A percentile compares a stretch with the other conserved stretches of the same genome.
phyloP scores from a whole-genome alignment of 768 basidiomycete species.

The Agaricus sinodeliciosus region DNA sequence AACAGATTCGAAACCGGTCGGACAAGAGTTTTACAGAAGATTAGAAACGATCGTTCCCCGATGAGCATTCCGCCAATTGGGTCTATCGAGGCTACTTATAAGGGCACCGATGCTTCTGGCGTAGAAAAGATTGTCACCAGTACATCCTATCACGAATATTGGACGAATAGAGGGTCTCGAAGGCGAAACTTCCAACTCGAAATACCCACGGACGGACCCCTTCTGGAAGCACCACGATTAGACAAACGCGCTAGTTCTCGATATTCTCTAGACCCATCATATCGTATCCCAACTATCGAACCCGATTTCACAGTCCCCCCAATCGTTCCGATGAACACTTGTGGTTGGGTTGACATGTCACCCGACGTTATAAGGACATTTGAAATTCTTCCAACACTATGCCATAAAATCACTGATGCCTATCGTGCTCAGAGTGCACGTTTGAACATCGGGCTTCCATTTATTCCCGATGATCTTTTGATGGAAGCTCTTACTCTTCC shows the following conservation, averaged over 20 bases:
- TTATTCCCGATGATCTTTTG: slow-evolving; percentile 49
- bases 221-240: slow-evolving; percentile 49
- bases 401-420: slow-evolving; percentile 56
- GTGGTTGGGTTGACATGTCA: slow-evolving; percentile 50
- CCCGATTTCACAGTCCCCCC: slow-evolving; percentile 1
- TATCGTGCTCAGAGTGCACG: slow-evolving; percentile 53
- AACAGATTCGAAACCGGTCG: slow-evolving; percentile 51
- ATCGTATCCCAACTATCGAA: not conserved
- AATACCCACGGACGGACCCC: slow-evolving; percentile 50
- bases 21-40: slow-evolving; percentile 44
- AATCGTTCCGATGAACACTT: slow-evolving; percentile 38
- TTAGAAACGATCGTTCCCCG: slow-evolving; percentile 64
- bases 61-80: slow-evolving; percentile 48
- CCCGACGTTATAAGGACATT: slow-evolving; percentile 44
- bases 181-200: slow-evolving; percentile 36
- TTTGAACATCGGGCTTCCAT: slow-evolving; percentile 52
- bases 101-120: too few species aligned
- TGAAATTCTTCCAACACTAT: slow-evolving; percentile 56
- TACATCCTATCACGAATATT: slow-evolving; percentile 56
- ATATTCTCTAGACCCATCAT: slow-evolving; percentile 23
- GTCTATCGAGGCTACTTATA: slow-evolving; percentile 34
- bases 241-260: slow-evolving; percentile 33
- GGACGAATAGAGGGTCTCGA: slow-evolving; percentile 45
- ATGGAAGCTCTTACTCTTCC: slow-evolving; percentile 77
- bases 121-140: slow-evolving; percentile 8